A percentile compares a stretch with the other conserved stretches of the same genome.
phyloP scores from a whole-genome alignment of 2,329 filamentous ascomycete species.

The Pseudopithomyces chartarum region DNA sequence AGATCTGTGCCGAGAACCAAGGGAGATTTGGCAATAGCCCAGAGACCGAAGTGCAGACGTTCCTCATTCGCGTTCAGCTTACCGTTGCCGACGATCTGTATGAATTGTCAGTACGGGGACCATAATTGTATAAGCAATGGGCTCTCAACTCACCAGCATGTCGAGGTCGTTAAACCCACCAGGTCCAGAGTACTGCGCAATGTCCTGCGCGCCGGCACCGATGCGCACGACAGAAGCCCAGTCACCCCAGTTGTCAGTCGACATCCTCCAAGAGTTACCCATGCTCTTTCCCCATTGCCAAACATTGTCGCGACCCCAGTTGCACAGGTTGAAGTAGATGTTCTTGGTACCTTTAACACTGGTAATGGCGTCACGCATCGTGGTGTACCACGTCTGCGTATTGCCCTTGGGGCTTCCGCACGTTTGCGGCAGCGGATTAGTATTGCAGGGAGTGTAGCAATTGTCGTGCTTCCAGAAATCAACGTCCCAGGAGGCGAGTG shows the following conservation, averaged over 20 bases:
- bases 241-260: conserved; percentile 18
- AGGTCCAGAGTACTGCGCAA: conserved; percentile 22
- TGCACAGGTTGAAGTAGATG: conserved; percentile 38
- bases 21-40: conserved; percentile 48
- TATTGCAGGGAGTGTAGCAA: conserved; percentile 33
- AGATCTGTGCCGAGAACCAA: conserved; percentile 49
- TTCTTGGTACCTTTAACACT: conserved; percentile 44
- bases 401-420: conserved; percentile 53
- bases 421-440: conserved; percentile 32
- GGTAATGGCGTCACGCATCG: conserved; percentile 3
- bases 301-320: conserved; percentile 34
- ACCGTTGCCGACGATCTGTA: conserved; percentile 39
- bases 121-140: neutral
- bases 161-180: conserved; percentile 21
- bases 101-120: neutral
- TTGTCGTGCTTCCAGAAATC: conserved; percentile 37
- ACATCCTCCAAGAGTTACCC: conserved; percentile 33
- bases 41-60: conserved; percentile 38
- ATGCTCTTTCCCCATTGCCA: conserved; percentile 33
- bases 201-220: conserved; percentile 13
- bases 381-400: conserved; percentile 54
- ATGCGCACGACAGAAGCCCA: conserved; percentile 18
- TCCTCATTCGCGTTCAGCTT: conserved; percentile 33
- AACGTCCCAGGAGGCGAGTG: conserved; percentile 52
- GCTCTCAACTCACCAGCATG: conserved; percentile 21